Evolutionary conservation across 768 basidiomycete species (phyloP), one percentile per base, ranked within the genome.

Genomic region (Kwoniella dendrophila): DNA sequence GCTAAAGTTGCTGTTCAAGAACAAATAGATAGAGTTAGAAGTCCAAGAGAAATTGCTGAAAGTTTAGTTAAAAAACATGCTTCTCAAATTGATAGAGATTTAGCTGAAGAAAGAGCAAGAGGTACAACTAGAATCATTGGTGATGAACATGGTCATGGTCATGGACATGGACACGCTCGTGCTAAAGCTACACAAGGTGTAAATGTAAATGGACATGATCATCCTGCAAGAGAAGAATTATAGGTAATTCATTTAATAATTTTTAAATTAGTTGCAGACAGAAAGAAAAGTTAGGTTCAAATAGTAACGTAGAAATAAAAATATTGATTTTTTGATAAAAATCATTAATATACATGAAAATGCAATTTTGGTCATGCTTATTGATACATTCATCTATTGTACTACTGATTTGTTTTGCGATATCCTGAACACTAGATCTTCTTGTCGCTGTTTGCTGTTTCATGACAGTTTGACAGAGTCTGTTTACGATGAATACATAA

Each of bases 41-140:
- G 56, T 32, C 56, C 49, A 7, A 38, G 48, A 29, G 64, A 47
- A 41, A 51, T 62, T 26, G 59, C 58, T 1, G 65, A 59, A 32
- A 54, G 60, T 48, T 30, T 67, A 32, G 68, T 66, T 8, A 57
- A 20, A 34, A 62, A 61, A 27, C 57, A 61, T 47, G 64, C 64
- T 34, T 32, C 30, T 45, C 58, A 59, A 30, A 59, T 59, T 27
- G 38, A 40, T 44, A 40, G 59, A 16, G 59, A 60, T 50, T 29
- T 62, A 20, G 52, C 43, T 8, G 33, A 48, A 14, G 60, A 62
- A 27, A 55, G 52, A 11, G 52, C 44, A 14, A 47, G 32, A 20
- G 54, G 45, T 10, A 62, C 44, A 8, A 62, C 54, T 12, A 62
- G 55, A 26, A 41, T 32, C 7, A 48, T 64, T 12, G 50, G 53